phyloP scores from a whole-genome alignment of 352 stramenopile genomes.

The Phytophthora quininea region DNA sequence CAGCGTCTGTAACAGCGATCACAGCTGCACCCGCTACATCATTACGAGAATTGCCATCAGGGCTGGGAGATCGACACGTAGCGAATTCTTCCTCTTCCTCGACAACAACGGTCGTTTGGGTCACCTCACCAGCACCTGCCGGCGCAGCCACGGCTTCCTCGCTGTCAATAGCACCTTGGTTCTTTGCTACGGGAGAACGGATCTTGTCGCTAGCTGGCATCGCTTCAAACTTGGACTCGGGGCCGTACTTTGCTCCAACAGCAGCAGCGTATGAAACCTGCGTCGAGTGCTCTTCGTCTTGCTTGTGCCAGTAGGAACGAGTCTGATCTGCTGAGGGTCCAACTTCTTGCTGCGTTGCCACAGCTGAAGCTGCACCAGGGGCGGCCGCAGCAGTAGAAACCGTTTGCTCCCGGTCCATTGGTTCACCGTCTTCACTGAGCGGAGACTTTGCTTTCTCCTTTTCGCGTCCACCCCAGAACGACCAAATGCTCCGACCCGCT shows the following conservation, averaged over 20 bases:
- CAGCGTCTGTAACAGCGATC: not conserved
- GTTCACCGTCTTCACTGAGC: conserved; percentile 5
- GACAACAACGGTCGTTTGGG: conserved; percentile 12
- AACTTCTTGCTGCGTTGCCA: not conserved
- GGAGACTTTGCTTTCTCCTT: conserved; percentile 15
- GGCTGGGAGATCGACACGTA: not conserved
- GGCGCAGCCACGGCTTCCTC: too few species aligned
- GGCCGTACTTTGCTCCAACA: conserved; percentile 13
- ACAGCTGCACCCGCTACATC: not conserved
- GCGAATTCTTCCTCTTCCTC: conserved; percentile 15
- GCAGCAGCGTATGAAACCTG: conserved; percentile 10
- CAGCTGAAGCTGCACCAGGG: not conserved
- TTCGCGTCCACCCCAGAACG: conserved; percentile 22
- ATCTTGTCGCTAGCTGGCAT: conserved; percentile 9
- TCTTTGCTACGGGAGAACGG: conserved; percentile 1
- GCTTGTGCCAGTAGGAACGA: conserved; percentile 13
- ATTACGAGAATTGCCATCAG: not conserved
- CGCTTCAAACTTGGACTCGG: conserved; percentile 16
- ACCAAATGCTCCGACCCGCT: conserved; percentile 31
- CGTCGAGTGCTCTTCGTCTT: conserved; percentile 13
- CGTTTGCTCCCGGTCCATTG: not conserved
- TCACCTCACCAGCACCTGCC: conserved; percentile 3
- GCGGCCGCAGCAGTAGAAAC: not conserved
- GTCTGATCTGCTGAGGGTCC: not conserved
- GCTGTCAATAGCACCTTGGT: conserved; percentile 2